phyloP scores from a whole-genome alignment of 495 filamentous ascomycete species.

The Penicillium cosmopolitanum region DNA sequence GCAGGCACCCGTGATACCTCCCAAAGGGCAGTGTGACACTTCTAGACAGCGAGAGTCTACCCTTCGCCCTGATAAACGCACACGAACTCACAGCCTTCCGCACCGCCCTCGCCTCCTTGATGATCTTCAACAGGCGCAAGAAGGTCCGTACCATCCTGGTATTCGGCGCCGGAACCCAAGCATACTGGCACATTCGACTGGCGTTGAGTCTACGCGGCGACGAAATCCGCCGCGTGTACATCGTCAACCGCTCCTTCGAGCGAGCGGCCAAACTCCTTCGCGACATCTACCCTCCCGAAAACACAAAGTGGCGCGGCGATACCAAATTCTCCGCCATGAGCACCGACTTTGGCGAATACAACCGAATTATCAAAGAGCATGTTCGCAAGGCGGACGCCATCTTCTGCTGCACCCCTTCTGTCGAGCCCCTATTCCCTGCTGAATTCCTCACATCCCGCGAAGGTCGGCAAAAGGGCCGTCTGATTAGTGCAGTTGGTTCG shows the following conservation, averaged over 20 bases:
- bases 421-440: slow-evolving; percentile 63
- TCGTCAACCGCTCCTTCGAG: slow-evolving; percentile 76
- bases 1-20: slow-evolving; percentile 57
- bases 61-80: slow-evolving; percentile 81
- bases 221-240: slow-evolving; percentile 75
- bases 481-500: slow-evolving; percentile 79
- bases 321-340: slow-evolving; percentile 74
- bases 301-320: slow-evolving; percentile 56
- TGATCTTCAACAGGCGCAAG: slow-evolving; percentile 71
- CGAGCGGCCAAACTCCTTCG: slow-evolving; percentile 58
- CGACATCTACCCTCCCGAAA: slow-evolving; percentile 58
- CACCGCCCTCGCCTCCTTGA: slow-evolving; percentile 79
- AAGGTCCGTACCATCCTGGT: slow-evolving; percentile 73
- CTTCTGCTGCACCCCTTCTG: slow-evolving; percentile 76
- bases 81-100: slow-evolving; percentile 90
- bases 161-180: slow-evolving; percentile 90
- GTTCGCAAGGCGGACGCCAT: slow-evolving; percentile 74
- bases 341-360: slow-evolving; percentile 71
- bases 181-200: slow-evolving; percentile 90
- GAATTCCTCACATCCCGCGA: slow-evolving; percentile 67
- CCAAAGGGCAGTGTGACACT: slow-evolving; percentile 78
- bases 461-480: slow-evolving; percentile 72
- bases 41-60: slow-evolving; percentile 65
- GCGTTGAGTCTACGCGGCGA: slow-evolving; percentile 71
- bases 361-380: slow-evolving; percentile 65